Conservation (phyloP, 2,329 filamentous ascomycete genomes). For the Epichloe baconii region DNA sequence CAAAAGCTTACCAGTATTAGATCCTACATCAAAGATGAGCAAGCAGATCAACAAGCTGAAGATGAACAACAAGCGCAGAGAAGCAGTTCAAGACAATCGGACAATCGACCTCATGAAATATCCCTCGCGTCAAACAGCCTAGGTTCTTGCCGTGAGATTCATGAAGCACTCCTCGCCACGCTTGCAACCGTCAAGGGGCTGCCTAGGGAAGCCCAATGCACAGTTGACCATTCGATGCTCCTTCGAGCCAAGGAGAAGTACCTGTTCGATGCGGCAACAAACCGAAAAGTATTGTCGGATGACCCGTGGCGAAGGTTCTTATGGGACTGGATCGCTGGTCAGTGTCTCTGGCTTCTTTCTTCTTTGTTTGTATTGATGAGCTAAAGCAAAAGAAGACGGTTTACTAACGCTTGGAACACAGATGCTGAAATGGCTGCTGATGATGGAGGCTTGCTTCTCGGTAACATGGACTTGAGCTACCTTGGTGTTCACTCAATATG, state of each 20-base stretch:
- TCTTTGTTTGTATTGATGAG: background rate
- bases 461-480: constrained; percentile 59
- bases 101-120: constrained; percentile 22
- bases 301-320: constrained; percentile 63
- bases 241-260: constrained; percentile 49
- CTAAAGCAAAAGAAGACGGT: background rate
- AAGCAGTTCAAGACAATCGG: constrained; percentile 14
- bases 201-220: constrained; percentile 35
- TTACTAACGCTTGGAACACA: constrained; percentile 12
- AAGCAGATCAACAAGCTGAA: constrained; percentile 9
- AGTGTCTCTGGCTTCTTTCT: constrained; percentile 13
- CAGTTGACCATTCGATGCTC: constrained; percentile 45
- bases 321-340: constrained; percentile 65
- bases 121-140: constrained; percentile 25
- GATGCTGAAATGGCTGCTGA: constrained; percentile 51
- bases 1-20: constrained; percentile 37
- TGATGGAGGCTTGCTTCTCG: constrained; percentile 56
- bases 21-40: constrained; percentile 20
- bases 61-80: constrained; percentile 14
- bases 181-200: constrained; percentile 32
- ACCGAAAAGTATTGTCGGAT: constrained; percentile 54
- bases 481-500: constrained; percentile 63
- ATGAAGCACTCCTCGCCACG: constrained; percentile 39
- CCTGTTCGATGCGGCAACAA: constrained; percentile 49
- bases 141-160: constrained; percentile 40